phyloP scores from a whole-genome alignment of 768 basidiomycete species.

The Austroboletus eburneus region DNA sequence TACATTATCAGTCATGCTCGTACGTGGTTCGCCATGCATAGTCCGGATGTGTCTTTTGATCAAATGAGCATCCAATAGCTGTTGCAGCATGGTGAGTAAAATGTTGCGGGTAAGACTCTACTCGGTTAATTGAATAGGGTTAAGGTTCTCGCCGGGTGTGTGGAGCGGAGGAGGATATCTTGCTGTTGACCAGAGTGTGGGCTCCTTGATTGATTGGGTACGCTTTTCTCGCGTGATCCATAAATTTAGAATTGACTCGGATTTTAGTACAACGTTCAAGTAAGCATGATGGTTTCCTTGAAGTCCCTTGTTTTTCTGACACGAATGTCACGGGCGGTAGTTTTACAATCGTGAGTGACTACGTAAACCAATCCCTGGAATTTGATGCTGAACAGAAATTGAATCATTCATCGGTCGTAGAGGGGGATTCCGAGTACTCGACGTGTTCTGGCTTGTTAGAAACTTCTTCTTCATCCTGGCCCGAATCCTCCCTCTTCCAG shows the following conservation, averaged over 20 bases:
- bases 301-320: too few species aligned
- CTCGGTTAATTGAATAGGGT: background rate
- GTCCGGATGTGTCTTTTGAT: background rate
- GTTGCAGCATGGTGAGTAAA: constrained; percentile 21
- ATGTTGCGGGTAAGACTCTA: background rate
- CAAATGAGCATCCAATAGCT: constrained; percentile 7
- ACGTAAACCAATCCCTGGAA: background rate
- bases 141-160: constrained; percentile 19
- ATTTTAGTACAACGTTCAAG: constrained; percentile 37
- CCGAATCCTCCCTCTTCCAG: constrained; percentile 53
- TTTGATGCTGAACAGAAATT: background rate
- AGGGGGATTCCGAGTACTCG: constrained; percentile 60
- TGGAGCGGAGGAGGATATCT: constrained; percentile 36
- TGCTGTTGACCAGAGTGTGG: constrained; percentile 34
- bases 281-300: constrained; percentile 14
- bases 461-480: constrained; percentile 57
- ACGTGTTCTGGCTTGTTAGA: constrained; percentile 58
- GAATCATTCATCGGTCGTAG: constrained; percentile 29
- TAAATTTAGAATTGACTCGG: too few species aligned
- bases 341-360: constrained; percentile 28
- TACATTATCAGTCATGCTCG: constrained; percentile 36
- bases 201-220: constrained; percentile 45
- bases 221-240: background rate
- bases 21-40: constrained; percentile 13
- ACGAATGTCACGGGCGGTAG: constrained; percentile 5